Percentiles rank a stretch among this genome's conserved stretches.
Evolutionary conservation across 202 grass and related monocot genomes (phyloP).

Genomic region (Elaeis oleifera): DNA sequence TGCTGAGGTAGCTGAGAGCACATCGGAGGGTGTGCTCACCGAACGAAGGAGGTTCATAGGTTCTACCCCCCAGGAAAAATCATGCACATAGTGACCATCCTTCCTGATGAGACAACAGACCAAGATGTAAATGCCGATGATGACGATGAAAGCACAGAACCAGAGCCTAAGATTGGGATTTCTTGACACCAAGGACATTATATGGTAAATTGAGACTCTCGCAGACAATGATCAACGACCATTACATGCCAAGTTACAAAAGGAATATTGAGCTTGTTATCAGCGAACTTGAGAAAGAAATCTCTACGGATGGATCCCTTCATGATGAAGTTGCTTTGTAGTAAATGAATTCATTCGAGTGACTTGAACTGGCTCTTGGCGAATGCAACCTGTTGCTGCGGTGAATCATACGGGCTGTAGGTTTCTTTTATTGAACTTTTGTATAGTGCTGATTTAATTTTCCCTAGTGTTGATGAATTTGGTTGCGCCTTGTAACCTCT

Average conservation of each 20-base stretch:
- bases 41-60: constrained; percentile 65
- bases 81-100: constrained; percentile 65
- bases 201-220: constrained; percentile 93
- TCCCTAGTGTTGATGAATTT: too few relatives aligned
- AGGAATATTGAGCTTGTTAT: constrained; percentile 73
- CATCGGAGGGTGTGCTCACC: constrained; percentile 36
- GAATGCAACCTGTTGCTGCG: too few relatives aligned
- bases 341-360: neutral
- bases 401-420: too few relatives aligned
- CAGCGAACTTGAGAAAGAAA: constrained; percentile 52
- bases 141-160: constrained; percentile 13
- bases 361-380: too few relatives aligned
- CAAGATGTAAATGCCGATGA: constrained; percentile 14
- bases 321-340: neutral
- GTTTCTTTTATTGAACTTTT: too few relatives aligned
- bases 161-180: constrained; percentile 43
- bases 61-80: constrained; percentile 96
- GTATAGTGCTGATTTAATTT: too few relatives aligned
- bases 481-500: too few relatives aligned
- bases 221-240: constrained; percentile 88
- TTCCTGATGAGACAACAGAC: constrained; percentile 24
- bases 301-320: neutral
- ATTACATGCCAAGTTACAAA: constrained; percentile 95
- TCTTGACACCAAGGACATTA: constrained; percentile 69
- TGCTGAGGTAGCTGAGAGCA: constrained; percentile 25